Percentiles rank a stretch among this genome's conserved stretches.
Evolutionary conservation across 805 yeast species (phyloP).

Genomic region (Candida maesae): DNA sequence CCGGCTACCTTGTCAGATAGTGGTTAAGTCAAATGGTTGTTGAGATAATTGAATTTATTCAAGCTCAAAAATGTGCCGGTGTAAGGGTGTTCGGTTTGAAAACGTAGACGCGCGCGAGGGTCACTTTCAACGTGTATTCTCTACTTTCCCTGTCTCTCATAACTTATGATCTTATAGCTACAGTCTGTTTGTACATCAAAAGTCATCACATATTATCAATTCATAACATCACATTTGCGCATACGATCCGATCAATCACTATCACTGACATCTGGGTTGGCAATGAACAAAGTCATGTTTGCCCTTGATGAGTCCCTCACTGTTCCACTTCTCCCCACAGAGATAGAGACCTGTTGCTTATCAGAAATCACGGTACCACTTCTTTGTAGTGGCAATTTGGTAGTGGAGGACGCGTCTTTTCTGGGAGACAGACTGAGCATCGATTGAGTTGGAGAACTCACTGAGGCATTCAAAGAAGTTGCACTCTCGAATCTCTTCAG

Average conservation of each 20-base stretch:
- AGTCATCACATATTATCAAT: no score
- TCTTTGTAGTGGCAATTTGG: conserved; percentile 8
- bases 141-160: no score
- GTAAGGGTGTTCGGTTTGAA: no score
- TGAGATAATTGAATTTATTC: no score
- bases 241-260: conserved; percentile 25
- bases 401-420: conserved; percentile 3
- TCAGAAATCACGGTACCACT: conserved; percentile 24
- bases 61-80: no score
- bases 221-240: no score
- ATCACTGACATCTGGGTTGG: conserved; percentile 47
- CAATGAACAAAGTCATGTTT: conserved; percentile 46
- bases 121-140: no score
- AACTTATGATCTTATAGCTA: no score
- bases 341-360: conserved; percentile 22
- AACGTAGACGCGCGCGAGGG: no score
- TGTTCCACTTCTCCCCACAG: conserved; percentile 31
- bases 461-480: conserved; percentile 3
- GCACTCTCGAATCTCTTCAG: conserved; percentile 16
- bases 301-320: conserved; percentile 34
- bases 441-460: conserved; percentile 12
- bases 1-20: no score
- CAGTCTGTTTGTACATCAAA: no score
- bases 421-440: conserved; percentile 13
- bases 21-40: no score